These are phyloP conservation scores for Aspergillus mulundensis DNA, from an alignment of 495 filamentous ascomycete genomes.

Conservation along the genomic window DNA sequence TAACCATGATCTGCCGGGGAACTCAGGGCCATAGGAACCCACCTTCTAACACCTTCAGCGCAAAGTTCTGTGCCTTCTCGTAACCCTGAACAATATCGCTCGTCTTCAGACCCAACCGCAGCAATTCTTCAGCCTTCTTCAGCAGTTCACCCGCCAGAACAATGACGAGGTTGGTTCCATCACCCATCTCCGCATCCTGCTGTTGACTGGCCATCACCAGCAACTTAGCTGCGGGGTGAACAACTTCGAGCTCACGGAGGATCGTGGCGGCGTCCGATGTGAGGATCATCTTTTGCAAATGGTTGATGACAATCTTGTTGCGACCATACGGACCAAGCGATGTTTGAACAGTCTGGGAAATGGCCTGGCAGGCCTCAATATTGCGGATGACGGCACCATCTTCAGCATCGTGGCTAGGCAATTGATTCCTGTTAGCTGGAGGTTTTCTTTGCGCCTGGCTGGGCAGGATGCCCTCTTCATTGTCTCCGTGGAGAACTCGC, in stretches of 20 bases:
- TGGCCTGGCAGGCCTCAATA: constrained; percentile 96
- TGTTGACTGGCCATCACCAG: constrained; percentile 99
- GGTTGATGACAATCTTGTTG: constrained; percentile 99
- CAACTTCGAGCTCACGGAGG: constrained; percentile 93
- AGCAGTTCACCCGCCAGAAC: constrained; percentile 92
- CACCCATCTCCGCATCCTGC: constrained; percentile 98
- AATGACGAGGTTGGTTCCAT: constrained; percentile 97
- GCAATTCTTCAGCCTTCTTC: constrained; percentile 93
- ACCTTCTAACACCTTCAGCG: constrained; percentile 78
- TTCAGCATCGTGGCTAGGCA: constrained; percentile 84
- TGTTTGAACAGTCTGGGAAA: constrained; percentile 92
- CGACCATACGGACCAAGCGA: constrained; percentile 95
- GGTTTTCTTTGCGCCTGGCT: background rate
- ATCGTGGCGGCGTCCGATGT: constrained; percentile 98
- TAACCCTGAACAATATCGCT: constrained; percentile 94
- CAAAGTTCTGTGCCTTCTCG: constrained; percentile 87
- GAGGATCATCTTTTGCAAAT: constrained; percentile 98
- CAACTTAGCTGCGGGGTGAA: constrained; percentile 96
- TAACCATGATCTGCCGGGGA: background rate
- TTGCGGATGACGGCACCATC: constrained; percentile 98
- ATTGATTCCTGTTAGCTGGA: constrained; percentile 15
- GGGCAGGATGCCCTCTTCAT: background rate
- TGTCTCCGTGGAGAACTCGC: background rate
- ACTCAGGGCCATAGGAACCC: constrained; percentile 19
- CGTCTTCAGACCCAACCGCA: constrained; percentile 94